phyloP scores from a whole-genome alignment of 2,329 filamentous ascomycete genomes.

The Epichloe bromicola region DNA sequence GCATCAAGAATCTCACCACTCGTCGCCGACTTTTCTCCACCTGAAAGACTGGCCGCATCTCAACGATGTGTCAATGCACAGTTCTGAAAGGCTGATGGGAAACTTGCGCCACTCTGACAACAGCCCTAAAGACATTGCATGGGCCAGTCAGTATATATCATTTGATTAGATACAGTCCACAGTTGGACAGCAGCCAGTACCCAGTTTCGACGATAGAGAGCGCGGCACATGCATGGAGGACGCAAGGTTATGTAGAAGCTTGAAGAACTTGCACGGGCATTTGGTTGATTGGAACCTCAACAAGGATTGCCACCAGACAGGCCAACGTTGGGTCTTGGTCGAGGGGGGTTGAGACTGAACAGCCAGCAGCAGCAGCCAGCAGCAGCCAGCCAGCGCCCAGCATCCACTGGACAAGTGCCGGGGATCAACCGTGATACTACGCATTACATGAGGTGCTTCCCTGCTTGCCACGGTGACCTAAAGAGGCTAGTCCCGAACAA shows the following conservation, averaged over 20 bases:
- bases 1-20: constrained; percentile 48
- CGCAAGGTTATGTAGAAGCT: too few species aligned
- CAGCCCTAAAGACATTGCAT: constrained; percentile 27
- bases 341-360: too few species aligned
- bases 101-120: constrained; percentile 78
- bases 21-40: constrained; percentile 75
- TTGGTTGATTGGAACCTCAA: background rate
- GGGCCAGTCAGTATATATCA: background rate
- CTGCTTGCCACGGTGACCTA: background rate
- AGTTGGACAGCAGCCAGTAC: too few species aligned
- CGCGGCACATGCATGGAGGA: too few species aligned
- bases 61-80: constrained; percentile 88
- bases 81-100: constrained; percentile 67
- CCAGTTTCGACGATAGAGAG: too few species aligned
- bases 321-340: too few species aligned
- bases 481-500: constrained; percentile 11
- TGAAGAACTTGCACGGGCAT: too few species aligned
- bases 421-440: background rate
- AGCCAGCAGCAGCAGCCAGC: background rate
- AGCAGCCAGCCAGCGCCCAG: background rate
- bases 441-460: background rate
- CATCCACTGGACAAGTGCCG: background rate
- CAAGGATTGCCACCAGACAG: background rate
- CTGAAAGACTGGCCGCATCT: constrained; percentile 94
- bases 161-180: too few species aligned